Evolutionary conservation across 1,284 basidiomycete species (phyloP).

Genomic region (Rhodofomes roseus): DNA sequence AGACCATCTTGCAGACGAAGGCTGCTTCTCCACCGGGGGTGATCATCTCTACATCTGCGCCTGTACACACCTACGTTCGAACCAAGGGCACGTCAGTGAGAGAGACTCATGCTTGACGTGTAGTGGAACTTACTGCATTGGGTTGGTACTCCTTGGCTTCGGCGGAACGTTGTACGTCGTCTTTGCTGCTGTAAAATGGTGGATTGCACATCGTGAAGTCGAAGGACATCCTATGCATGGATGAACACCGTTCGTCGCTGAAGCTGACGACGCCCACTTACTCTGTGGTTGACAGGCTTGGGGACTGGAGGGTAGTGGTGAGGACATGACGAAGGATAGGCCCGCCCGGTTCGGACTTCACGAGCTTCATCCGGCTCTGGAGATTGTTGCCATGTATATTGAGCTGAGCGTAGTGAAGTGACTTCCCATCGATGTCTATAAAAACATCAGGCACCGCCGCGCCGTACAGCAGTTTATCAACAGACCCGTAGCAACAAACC

Average conservation of each 20-base stretch:
- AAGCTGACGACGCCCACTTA: too few species aligned
- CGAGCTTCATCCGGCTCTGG: constrained; percentile 44
- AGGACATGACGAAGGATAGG: constrained; percentile 33
- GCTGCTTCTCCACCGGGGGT: constrained; percentile 79
- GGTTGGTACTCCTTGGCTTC: constrained; percentile 61
- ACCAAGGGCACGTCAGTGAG: neutral
- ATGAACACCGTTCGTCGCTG: neutral
- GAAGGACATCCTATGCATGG: constrained; percentile 31
- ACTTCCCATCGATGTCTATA: constrained; percentile 68
- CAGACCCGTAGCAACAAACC: constrained; percentile 71
- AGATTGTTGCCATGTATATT: constrained; percentile 60
- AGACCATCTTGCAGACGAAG: constrained; percentile 79
- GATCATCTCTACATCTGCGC: constrained; percentile 82
- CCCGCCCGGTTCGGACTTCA: constrained; percentile 34
- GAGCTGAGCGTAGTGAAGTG: constrained; percentile 45
- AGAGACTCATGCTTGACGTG: neutral
- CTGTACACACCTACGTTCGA: constrained; percentile 77
- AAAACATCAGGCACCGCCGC: neutral
- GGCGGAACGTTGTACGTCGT: constrained; percentile 63
- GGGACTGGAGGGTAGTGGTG: too few species aligned
- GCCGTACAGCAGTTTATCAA: neutral
- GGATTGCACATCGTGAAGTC: constrained; percentile 94
- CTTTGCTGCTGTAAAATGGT: constrained; percentile 78
- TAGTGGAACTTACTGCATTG: constrained; percentile 49
- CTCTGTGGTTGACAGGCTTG: too few species aligned